A percentile compares a stretch with the other conserved stretches of the same genome.
Conservation (phyloP, 768 basidiomycete genomes). For the Naematelia encephala region DNA sequence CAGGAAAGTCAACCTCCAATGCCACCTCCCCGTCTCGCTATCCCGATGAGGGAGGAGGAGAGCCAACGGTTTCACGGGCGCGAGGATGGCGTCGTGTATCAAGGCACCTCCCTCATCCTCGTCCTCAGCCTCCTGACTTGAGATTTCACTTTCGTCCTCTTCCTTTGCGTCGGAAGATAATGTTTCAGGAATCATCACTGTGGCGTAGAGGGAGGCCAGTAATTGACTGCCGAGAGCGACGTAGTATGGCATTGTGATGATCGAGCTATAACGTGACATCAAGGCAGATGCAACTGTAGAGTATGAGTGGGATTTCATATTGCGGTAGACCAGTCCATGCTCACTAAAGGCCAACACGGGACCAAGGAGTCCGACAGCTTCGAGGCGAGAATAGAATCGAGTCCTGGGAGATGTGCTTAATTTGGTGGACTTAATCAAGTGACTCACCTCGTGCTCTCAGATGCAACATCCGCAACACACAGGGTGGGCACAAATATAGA, state of each 20-base stretch:
- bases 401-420: slow-evolving; percentile 24
- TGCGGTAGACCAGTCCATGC: not conserved
- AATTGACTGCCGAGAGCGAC: slow-evolving; percentile 36
- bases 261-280: slow-evolving; percentile 32
- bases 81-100: slow-evolving; percentile 22
- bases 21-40: slow-evolving; percentile 16
- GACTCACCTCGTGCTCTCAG: slow-evolving; percentile 25
- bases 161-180: slow-evolving; percentile 11
- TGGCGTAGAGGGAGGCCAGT: slow-evolving; percentile 29
- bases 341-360: slow-evolving; percentile 35
- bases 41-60: slow-evolving; percentile 35
- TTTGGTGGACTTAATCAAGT: not conserved
- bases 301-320: not conserved
- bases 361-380: slow-evolving; percentile 39
- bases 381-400: slow-evolving; percentile 38
- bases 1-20: slow-evolving; percentile 37
- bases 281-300: slow-evolving; percentile 36
- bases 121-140: slow-evolving; percentile 1
- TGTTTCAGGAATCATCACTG: slow-evolving; percentile 34
- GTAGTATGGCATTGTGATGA: slow-evolving; percentile 35
- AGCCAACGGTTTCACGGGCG: slow-evolving; percentile 33
- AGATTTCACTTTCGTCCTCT: slow-evolving; percentile 18
- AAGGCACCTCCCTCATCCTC: slow-evolving; percentile 5
- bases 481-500: slow-evolving; percentile 39
- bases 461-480: slow-evolving; percentile 36